Conservation (phyloP, 768 basidiomycete species). For the Clitopilus passeckerianus region DNA sequence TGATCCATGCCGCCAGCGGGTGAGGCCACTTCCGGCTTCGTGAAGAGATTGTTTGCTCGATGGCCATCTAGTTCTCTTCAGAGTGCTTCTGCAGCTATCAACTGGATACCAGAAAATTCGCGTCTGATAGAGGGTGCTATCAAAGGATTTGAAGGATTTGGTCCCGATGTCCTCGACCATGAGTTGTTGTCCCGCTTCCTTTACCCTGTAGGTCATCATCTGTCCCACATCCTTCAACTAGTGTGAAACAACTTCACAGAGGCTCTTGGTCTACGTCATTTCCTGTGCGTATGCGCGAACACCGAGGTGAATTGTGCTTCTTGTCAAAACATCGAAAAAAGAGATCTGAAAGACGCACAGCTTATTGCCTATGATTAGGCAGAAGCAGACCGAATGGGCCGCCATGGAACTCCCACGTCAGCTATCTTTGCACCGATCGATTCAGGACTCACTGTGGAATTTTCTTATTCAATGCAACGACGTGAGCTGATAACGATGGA, state of each 20-base stretch:
- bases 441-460: not conserved
- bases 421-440: not conserved
- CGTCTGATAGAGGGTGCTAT: not conserved
- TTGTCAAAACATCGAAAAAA: not conserved
- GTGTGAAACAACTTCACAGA: not conserved
- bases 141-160: not conserved
- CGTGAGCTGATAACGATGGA: too few relatives aligned
- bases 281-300: not conserved
- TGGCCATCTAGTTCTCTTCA: not conserved
- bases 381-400: not conserved
- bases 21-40: not conserved
- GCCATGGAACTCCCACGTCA: not conserved
- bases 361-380: not conserved
- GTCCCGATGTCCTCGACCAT: not conserved
- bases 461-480: not conserved
- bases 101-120: not conserved
- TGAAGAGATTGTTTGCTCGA: not conserved
- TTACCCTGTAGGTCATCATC: not conserved
- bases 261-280: not conserved
- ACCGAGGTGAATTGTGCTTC: not conserved
- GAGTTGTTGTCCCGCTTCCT: not conserved
- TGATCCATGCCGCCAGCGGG: not conserved
- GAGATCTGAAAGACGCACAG: not conserved
- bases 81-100: not conserved
- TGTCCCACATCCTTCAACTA: not conserved